Evolutionary conservation across 352 stramenopile species (phyloP).

Genomic region (Phytophthora fragariae): DNA sequence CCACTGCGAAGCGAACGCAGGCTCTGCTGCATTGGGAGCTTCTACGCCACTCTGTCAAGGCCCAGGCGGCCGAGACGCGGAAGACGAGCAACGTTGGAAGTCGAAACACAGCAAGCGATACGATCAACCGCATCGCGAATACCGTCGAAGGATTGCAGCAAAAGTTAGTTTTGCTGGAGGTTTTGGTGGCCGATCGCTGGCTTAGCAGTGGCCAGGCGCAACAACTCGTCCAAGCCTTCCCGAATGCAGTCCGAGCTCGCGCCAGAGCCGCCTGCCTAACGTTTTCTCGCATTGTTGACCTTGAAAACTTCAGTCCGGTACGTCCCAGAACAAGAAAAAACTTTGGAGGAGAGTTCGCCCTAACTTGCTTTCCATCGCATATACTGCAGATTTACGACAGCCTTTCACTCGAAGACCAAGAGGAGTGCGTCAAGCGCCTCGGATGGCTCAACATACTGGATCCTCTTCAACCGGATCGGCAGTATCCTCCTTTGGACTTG

Average conservation of each 20-base stretch:
- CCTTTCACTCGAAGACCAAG: constrained; percentile 62
- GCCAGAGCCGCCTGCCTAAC: constrained; percentile 61
- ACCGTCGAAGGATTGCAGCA: constrained; percentile 32
- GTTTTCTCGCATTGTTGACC: constrained; percentile 74
- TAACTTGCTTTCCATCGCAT: constrained; percentile 1
- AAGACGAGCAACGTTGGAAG: background rate
- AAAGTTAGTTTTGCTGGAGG: constrained; percentile 49
- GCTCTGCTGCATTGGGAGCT: constrained; percentile 52
- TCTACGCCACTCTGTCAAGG: constrained; percentile 38
- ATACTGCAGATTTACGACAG: constrained; percentile 54
- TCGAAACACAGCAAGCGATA: constrained; percentile 3
- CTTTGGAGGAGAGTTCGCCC: too few relatives aligned
- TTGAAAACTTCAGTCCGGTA: constrained; percentile 79
- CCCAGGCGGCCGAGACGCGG: background rate
- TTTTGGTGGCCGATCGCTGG: constrained; percentile 61
- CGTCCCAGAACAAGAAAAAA: too few relatives aligned
- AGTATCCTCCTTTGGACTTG: constrained; percentile 77
- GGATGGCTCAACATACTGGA: constrained; percentile 91
- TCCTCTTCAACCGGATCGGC: constrained; percentile 73
- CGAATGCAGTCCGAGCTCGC: constrained; percentile 56
- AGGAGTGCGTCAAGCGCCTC: constrained; percentile 65
- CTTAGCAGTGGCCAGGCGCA: constrained; percentile 58
- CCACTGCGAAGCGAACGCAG: constrained; percentile 18
- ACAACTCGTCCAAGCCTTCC: constrained; percentile 50
- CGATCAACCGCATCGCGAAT: constrained; percentile 21